A percentile compares a stretch with the other conserved stretches of the same genome.
Conservation (phyloP, 2,329 filamentous ascomycete species). For the Aspergillus eucalypticola region DNA sequence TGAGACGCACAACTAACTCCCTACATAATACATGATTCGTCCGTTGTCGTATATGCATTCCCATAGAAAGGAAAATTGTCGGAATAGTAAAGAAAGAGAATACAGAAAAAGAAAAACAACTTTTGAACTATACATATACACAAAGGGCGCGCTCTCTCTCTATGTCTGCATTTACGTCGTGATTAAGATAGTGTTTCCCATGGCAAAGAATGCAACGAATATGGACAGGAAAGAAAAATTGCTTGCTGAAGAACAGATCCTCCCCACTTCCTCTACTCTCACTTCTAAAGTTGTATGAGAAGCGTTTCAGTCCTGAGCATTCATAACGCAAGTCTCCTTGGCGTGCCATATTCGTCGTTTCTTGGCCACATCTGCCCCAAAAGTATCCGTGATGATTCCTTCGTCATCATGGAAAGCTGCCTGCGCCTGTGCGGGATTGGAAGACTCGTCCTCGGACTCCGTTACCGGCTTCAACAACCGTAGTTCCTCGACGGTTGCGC, state of each 20-base stretch:
- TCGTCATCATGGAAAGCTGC: conserved; percentile 27
- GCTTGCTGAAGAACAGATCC: background rate
- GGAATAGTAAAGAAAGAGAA: background rate
- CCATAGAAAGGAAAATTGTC: background rate
- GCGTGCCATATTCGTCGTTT: conserved; percentile 48
- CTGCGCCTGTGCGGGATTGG: conserved; percentile 8
- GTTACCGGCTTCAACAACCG: conserved; percentile 45
- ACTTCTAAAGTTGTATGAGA: background rate
- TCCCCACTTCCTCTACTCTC: background rate
- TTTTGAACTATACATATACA: background rate
- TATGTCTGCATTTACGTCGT: background rate
- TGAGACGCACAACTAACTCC: no score
- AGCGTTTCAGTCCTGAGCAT: conserved; percentile 35
- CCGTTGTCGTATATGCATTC: background rate
- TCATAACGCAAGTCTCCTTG: conserved; percentile 47
- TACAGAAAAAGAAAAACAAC: background rate
- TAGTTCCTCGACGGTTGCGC: conserved; percentile 78
- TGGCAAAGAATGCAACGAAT: background rate
- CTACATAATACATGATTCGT: background rate
- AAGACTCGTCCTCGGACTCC: conserved; percentile 15
- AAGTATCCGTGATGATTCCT: conserved; percentile 38
- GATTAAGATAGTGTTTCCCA: background rate
- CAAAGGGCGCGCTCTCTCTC: background rate
- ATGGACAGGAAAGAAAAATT: background rate
- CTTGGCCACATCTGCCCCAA: conserved; percentile 41